Conservation (phyloP, 2,329 filamentous ascomycete genomes). For the Botrytis fragariae region DNA sequence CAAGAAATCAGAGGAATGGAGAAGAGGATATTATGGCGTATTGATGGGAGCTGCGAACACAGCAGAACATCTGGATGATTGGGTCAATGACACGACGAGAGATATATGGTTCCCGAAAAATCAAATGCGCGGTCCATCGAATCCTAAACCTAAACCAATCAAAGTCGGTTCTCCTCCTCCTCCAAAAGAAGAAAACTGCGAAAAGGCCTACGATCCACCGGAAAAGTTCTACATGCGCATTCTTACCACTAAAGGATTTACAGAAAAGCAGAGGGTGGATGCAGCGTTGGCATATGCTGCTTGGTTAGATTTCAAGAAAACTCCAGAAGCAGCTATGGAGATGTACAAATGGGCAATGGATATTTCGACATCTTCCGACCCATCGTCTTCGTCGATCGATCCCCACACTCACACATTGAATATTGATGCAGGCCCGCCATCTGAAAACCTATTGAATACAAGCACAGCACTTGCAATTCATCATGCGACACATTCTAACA, state of each 20-base stretch:
- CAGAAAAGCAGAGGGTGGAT: constrained; percentile 72
- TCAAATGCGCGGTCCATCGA: constrained; percentile 77
- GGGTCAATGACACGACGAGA: constrained; percentile 66
- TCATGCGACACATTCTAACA: constrained; percentile 66
- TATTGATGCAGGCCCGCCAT: constrained; percentile 54
- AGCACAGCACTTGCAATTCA: constrained; percentile 78
- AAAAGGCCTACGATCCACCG: constrained; percentile 64
- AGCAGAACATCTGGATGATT: constrained; percentile 79
- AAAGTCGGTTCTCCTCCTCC: constrained; percentile 60
- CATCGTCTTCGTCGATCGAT: constrained; percentile 52
- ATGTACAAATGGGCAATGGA: constrained; percentile 76
- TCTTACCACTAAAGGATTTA: constrained; percentile 76
- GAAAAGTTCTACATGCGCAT: constrained; percentile 80
- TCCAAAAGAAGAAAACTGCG: constrained; percentile 73
- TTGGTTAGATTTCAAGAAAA: constrained; percentile 76
- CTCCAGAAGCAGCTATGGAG: constrained; percentile 62
- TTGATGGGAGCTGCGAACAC: constrained; percentile 74
- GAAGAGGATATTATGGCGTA: constrained; percentile 78
- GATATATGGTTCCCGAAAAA: constrained; percentile 67
- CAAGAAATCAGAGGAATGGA: constrained; percentile 76
- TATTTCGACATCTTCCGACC: constrained; percentile 59
- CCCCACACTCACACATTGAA: constrained; percentile 61
- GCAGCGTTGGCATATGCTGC: constrained; percentile 81
- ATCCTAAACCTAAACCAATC: constrained; percentile 73
- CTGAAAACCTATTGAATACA: constrained; percentile 70